These are phyloP conservation scores for Sugiyamaella paludigena DNA, from an alignment of 1,139 yeast species.

Conservation along the genomic window DNA sequence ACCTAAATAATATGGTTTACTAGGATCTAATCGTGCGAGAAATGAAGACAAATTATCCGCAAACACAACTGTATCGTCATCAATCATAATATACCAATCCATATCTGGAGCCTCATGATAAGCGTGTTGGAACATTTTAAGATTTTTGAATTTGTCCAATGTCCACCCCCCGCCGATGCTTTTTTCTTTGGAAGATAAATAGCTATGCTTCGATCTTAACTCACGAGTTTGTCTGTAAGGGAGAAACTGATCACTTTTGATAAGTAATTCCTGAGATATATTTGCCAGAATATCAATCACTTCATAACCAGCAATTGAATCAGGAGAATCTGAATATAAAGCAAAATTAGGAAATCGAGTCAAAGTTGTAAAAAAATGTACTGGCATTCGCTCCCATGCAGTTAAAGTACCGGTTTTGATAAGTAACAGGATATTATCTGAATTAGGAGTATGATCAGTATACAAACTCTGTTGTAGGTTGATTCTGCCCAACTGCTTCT, in stretches of 20 bases:
- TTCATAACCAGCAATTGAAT: slow-evolving; percentile 33
- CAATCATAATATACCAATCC: slow-evolving; percentile 40
- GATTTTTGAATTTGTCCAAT: slow-evolving; percentile 37
- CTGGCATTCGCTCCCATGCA: slow-evolving; percentile 39
- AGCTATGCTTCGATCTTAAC: slow-evolving; percentile 24
- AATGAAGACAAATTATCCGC: slow-evolving; percentile 29
- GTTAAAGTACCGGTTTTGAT: slow-evolving; percentile 39
- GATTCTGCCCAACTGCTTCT: slow-evolving; percentile 7
- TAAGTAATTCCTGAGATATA: slow-evolving; percentile 26
- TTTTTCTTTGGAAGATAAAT: slow-evolving; percentile 3
- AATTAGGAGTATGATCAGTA: slow-evolving; percentile 25
- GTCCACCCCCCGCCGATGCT: slow-evolving; percentile 30
- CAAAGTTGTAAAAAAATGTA: slow-evolving; percentile 37
- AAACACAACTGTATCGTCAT: slow-evolving; percentile 37
- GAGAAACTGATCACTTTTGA: slow-evolving; percentile 25
- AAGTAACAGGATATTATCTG: slow-evolving; percentile 32
- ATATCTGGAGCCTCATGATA: slow-evolving; percentile 26
- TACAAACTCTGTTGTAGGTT: slow-evolving; percentile 23
- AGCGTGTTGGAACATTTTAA: slow-evolving; percentile 38
- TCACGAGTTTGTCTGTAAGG: slow-evolving; percentile 30
- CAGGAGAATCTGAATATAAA: slow-evolving; percentile 37
- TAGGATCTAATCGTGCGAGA: slow-evolving; percentile 28
- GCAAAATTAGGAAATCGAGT: slow-evolving; percentile 36
- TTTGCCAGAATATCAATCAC: slow-evolving; percentile 36
- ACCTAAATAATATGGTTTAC: slow-evolving; percentile 33